Base-by-base conservation (phyloP, 148 eudicot species). In the Diospyros lotus region DNA sequence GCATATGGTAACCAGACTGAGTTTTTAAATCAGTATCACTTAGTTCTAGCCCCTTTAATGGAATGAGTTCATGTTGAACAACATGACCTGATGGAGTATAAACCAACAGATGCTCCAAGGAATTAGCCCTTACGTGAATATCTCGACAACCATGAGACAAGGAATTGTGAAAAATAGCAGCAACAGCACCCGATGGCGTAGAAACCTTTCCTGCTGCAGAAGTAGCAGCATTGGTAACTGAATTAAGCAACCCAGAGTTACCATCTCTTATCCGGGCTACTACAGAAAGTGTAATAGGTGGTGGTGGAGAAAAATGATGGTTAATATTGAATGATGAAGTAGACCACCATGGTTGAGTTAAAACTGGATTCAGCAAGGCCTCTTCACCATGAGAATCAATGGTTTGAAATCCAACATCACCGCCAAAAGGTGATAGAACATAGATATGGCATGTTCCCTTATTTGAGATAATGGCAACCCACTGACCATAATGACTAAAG, bases 71-170 rank as follows among this genome's bases (percentile, higher is more conserved):
- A 77, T 82, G 78, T 72, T 84, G 87, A 79, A 84, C 77, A 46
- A 82, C 80, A 74, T 84, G 82, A 11, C 87, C 83, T 11, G 87
- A 76, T 17, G 83, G 87, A 50, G 87, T 73, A 67, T 84, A 84
- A 62, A 82, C 87, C 63, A 84, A 77, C 54, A 84, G 77, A 74
- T 82, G 79, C 79, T 82, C 83, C 72, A 84, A 74, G 42, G 81
- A 68, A 17, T 74, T 77, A 50, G 68, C 38, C 54, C 42, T 70
- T 66, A 68, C 58, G 15, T 72, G 78, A 70, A 58, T 64, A 53
- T 63, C 59, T 39, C 38, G 77, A 41, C 44, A n/a, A 56, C 44
- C 74, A 46, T 55, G 41, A 67, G 78, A 56, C 40, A 68, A 51
- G 2, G 81, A 79, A 73, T 77, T 69, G 81, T 82, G 87, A 67